A percentile compares a stretch with the other conserved stretches of the same genome.
Conservation (phyloP, 78 protist species). For the Dictyostelium intermedium region DNA sequence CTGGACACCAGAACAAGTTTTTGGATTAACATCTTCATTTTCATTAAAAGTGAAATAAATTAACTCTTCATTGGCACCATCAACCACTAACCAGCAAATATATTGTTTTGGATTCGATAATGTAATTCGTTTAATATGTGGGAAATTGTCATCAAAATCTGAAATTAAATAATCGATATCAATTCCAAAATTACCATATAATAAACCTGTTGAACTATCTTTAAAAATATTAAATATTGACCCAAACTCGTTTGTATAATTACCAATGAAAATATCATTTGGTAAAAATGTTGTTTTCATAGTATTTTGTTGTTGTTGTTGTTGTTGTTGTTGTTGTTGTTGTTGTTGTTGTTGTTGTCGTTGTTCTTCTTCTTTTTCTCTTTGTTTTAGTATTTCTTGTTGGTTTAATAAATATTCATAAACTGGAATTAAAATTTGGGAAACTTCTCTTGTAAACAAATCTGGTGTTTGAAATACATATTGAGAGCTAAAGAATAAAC, state of each 20-base stretch:
- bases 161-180: background rate
- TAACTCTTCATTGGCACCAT: background rate
- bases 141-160: background rate
- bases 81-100: background rate
- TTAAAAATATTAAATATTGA: background rate
- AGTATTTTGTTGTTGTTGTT: no score
- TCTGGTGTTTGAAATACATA: background rate
- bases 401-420: background rate
- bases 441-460: conserved; percentile 12
- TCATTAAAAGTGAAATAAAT: background rate
- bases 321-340: no score
- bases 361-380: background rate
- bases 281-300: background rate
- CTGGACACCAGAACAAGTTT: background rate
- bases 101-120: background rate
- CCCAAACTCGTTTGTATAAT: background rate
- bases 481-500: conserved; percentile 25
- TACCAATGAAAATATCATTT: background rate
- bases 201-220: background rate
- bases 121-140: background rate
- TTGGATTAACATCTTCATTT: background rate
- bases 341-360: background rate
- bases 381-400: background rate
- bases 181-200: background rate
- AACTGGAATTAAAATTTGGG: conserved; percentile 26